phyloP scores from a whole-genome alignment of 495 filamentous ascomycete species.

The Delitschia confertaspora region DNA sequence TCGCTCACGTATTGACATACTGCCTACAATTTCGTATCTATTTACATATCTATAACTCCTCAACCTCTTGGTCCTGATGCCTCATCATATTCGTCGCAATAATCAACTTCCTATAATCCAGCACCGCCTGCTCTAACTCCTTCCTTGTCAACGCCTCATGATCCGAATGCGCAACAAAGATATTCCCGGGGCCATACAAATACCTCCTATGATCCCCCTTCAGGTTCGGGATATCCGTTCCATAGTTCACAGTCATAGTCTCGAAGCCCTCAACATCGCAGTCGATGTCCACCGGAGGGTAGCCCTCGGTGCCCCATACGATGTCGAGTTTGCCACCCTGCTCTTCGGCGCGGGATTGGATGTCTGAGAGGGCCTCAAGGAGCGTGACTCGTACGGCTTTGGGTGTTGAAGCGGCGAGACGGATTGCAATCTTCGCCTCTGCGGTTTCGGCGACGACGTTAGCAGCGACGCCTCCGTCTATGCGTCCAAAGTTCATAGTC shows the following conservation, averaged over 20 bases:
- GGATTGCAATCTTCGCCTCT: slow-evolving; percentile 53
- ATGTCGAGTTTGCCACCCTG: slow-evolving; percentile 52
- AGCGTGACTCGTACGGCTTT: slow-evolving; percentile 48
- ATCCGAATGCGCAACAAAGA: slow-evolving; percentile 80
- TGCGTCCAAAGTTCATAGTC: slow-evolving; percentile 72
- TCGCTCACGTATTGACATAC: no score
- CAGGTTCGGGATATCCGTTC: slow-evolving; percentile 80
- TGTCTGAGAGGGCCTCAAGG: slow-evolving; percentile 43
- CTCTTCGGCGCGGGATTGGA: slow-evolving; percentile 31
- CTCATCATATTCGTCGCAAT: slow-evolving; percentile 8
- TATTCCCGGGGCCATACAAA: slow-evolving; percentile 80
- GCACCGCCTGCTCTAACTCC: slow-evolving; percentile 45
- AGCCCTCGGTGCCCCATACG: slow-evolving; percentile 48
- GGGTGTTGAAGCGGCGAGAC: slow-evolving; percentile 65
- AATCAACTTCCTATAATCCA: slow-evolving; percentile 39
- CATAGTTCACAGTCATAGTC: slow-evolving; percentile 74
- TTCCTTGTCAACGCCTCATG: slow-evolving; percentile 66
- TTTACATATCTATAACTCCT: no score
- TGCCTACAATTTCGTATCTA: no score
- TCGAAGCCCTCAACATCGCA: slow-evolving; percentile 78
- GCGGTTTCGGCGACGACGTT: slow-evolving; percentile 81
- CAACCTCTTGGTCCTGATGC: no score
- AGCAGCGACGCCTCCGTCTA: slow-evolving; percentile 73
- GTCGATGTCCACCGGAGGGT: slow-evolving; percentile 68
- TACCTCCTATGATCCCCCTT: slow-evolving; percentile 67